A percentile compares a stretch with the other conserved stretches of the same genome.
phyloP scores from a whole-genome alignment of 164 flowering plant genomes.

The Warburgia ugandensis region DNA sequence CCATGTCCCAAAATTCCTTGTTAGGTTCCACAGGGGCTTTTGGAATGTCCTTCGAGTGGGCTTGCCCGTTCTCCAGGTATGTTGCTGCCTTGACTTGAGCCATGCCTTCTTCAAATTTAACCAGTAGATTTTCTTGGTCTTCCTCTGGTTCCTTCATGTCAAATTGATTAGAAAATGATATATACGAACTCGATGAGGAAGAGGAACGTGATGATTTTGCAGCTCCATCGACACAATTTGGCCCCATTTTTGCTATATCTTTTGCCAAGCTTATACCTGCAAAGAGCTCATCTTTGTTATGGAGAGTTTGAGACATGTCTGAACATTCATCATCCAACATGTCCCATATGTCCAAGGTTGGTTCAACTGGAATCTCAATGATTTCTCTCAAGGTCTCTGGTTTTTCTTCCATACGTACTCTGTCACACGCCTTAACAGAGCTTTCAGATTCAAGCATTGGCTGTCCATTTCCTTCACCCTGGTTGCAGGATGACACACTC shows the following conservation, averaged over 20 bases:
- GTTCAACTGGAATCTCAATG: slow-evolving; percentile 1
- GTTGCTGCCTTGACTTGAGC: no score
- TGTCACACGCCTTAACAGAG: background rate
- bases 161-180: no score
- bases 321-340: slow-evolving; percentile 7
- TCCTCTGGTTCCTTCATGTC: no score
- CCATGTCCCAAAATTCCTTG: slow-evolving; percentile 7
- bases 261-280: background rate
- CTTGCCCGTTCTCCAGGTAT: background rate
- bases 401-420: background rate
- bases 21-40: background rate
- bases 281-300: background rate
- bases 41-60: background rate
- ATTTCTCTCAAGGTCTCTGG: background rate
- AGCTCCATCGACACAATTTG: no score
- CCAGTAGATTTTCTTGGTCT: background rate
- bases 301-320: no score
- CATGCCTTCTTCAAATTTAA: no score
- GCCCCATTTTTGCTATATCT: no score
- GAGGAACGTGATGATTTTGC: slow-evolving; percentile 2
- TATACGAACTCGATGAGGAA: slow-evolving; percentile 4
- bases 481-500: slow-evolving; percentile 5
- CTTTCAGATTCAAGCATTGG: no score
- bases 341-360: slow-evolving; percentile 8
- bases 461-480: slow-evolving; percentile 1